Conservation (phyloP, 2,329 filamentous ascomycete genomes). For the Fusarium tupiense region DNA sequence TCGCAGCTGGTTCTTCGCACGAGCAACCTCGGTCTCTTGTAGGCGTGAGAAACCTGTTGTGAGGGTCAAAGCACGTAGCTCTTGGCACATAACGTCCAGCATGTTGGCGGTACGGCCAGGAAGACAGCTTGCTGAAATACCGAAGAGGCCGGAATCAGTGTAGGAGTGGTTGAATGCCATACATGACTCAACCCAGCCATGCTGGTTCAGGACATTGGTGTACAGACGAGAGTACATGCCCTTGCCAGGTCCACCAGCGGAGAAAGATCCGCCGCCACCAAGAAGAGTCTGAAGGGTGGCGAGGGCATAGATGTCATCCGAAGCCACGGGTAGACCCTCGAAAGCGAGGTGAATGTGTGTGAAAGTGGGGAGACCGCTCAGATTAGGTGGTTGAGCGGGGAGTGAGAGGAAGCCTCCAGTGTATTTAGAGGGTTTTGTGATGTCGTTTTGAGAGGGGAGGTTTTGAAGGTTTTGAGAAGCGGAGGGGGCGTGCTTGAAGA, state of each 20-base stretch:
- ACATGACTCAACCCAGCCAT: slow-evolving; percentile 97
- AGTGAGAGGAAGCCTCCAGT: slow-evolving; percentile 93
- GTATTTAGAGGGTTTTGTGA: slow-evolving; percentile 78
- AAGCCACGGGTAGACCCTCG: slow-evolving; percentile 90
- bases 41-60: slow-evolving; percentile 79
- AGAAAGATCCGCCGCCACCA: slow-evolving; percentile 95
- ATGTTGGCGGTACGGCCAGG: slow-evolving; percentile 82
- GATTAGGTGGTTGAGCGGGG: slow-evolving; percentile 81
- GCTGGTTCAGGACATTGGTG: slow-evolving; percentile 97
- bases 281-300: slow-evolving; percentile 95
- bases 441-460: slow-evolving; percentile 61
- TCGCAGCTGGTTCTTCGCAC: slow-evolving; percentile 96
- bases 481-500: slow-evolving; percentile 83
- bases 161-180: slow-evolving; percentile 98
- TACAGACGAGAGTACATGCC: slow-evolving; percentile 99
- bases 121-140: slow-evolving; percentile 87
- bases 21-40: slow-evolving; percentile 79
- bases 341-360: slow-evolving; percentile 97
- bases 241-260: slow-evolving; percentile 94
- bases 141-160: slow-evolving; percentile 94
- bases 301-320: slow-evolving; percentile 93
- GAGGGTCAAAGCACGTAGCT: slow-evolving; percentile 80
- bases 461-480: slow-evolving; percentile 67
- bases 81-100: slow-evolving; percentile 95
- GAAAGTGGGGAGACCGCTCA: slow-evolving; percentile 76